Conservation (phyloP, 108 stramenopile genomes). For the Pseudonitzschia multiseries region DNA sequence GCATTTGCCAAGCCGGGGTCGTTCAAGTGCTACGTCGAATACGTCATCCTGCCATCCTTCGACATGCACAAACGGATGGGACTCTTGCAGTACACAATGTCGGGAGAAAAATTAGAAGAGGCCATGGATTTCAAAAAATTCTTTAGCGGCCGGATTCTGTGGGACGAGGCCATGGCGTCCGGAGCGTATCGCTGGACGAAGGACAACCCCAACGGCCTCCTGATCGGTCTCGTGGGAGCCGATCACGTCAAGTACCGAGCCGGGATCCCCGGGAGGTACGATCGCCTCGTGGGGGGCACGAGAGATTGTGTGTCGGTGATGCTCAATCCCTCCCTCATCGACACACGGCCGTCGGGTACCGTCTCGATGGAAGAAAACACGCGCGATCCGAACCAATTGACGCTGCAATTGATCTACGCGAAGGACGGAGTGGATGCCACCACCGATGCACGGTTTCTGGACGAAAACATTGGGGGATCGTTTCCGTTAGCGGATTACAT, state of each 20-base stretch:
- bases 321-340: constrained; percentile 71
- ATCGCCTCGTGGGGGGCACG: neutral
- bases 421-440: constrained; percentile 58
- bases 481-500: constrained; percentile 67
- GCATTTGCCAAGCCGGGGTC: constrained; percentile 35
- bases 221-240: constrained; percentile 60
- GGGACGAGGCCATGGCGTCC: constrained; percentile 74
- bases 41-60: constrained; percentile 60
- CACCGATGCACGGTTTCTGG: constrained; percentile 34
- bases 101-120: constrained; percentile 52
- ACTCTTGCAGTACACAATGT: constrained; percentile 47
- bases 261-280: constrained; percentile 49
- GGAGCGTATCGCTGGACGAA: constrained; percentile 47
- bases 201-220: constrained; percentile 47
- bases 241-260: constrained; percentile 71
- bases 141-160: constrained; percentile 62
- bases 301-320: constrained; percentile 53
- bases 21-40: constrained; percentile 58
- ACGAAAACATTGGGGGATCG: constrained; percentile 60
- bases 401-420: constrained; percentile 65
- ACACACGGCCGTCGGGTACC: constrained; percentile 64
- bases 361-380: constrained; percentile 31
- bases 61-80: constrained; percentile 60
- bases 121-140: constrained; percentile 65
- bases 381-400: constrained; percentile 42